Evolutionary conservation across 2,329 filamentous ascomycete genomes (phyloP).

Genomic region (Colletotrichum cuscutae): DNA sequence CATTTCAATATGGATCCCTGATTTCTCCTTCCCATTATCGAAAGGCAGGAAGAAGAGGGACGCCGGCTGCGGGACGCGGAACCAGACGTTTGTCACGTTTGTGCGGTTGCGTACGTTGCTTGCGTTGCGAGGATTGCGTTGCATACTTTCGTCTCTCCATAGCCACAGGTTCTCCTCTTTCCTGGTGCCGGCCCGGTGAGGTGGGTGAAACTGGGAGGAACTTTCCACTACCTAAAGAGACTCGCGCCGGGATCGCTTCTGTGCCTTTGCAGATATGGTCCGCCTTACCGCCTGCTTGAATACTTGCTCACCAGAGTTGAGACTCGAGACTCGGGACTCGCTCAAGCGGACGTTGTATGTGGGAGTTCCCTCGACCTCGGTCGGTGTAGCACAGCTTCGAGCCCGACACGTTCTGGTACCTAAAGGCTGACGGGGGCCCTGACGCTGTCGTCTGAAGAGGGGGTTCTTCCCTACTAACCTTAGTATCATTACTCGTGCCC

Average conservation of each 20-base stretch:
- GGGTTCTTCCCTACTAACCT: not conserved
- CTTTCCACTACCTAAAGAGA: not conserved
- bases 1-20: not conserved
- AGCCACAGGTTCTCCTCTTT: not conserved
- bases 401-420: not conserved
- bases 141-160: not conserved
- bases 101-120: not conserved
- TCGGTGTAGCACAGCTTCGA: conserved; percentile 1
- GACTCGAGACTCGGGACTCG: not conserved
- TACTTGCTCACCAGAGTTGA: not conserved
- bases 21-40: not conserved
- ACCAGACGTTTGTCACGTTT: not conserved
- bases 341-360: not conserved
- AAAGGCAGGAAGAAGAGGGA: not conserved
- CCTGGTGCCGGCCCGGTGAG: not conserved
- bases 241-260: not conserved
- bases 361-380: not conserved
- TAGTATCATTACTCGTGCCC: not conserved
- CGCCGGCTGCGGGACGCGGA: not conserved
- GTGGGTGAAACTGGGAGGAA: not conserved
- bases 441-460: not conserved
- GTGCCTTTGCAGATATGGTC: not conserved
- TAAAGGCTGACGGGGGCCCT: not conserved
- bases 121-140: not conserved
- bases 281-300: not conserved